phyloP scores from a whole-genome alignment of 2,329 filamentous ascomycete species.

The Myotisia sp. region DNA sequence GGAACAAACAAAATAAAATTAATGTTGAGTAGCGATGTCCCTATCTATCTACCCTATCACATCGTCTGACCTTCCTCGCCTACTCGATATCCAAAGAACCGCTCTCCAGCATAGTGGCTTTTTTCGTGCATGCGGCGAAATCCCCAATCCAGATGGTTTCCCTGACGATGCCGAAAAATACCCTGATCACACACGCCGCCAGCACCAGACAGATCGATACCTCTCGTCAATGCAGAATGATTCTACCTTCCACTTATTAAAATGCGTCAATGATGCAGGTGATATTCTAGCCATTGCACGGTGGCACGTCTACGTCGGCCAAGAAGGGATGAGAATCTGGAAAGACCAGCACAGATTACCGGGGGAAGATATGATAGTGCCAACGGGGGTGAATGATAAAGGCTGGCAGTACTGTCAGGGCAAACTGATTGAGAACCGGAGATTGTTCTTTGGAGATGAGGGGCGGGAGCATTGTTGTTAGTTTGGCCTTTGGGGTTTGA shows the following conservation, averaged over 20 bases:
- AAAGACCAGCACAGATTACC: constrained; percentile 4
- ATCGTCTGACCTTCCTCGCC: constrained; percentile 7
- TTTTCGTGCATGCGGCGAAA: constrained; percentile 7
- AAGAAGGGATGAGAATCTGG: constrained; percentile 5
- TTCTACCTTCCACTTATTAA: constrained; percentile 7
- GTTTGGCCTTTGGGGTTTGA: neutral
- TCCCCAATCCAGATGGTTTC: constrained; percentile 5
- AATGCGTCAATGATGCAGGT: constrained; percentile 8
- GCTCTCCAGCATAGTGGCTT: constrained; percentile 7
- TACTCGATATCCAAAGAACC: constrained; percentile 7
- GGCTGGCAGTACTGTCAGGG: constrained; percentile 8
- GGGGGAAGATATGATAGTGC: constrained; percentile 6
- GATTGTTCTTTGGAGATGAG: constrained; percentile 8
- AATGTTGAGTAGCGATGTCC: constrained; percentile 6
- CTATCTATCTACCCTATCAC: constrained; percentile 8
- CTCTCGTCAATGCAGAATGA: constrained; percentile 3
- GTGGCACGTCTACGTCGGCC: constrained; percentile 7
- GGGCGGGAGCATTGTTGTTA: constrained; percentile 10
- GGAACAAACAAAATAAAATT: neutral
- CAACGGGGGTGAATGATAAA: constrained; percentile 6
- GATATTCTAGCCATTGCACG: constrained; percentile 10
- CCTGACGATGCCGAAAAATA: neutral
- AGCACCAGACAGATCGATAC: constrained; percentile 5
- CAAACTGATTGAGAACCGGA: constrained; percentile 4
- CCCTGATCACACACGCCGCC: neutral